These are phyloP conservation scores for Juncus effusus DNA, from an alignment of 176 grass and related monocot species.

Conservation along the genomic window DNA sequence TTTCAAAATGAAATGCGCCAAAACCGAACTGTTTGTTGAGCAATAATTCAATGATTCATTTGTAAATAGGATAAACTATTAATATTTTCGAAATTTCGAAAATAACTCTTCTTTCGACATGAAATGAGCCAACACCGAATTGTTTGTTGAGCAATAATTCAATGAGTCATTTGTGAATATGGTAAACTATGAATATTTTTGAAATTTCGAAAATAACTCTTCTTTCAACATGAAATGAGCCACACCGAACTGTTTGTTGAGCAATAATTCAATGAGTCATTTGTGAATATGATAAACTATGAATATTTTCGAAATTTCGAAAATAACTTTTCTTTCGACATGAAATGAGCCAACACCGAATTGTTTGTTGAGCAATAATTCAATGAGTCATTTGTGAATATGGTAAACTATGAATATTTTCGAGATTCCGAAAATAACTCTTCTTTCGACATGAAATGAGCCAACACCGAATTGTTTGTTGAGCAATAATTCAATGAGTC, in stretches of 20 bases:
- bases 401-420: background rate
- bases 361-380: conserved; percentile 17
- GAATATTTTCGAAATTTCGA: background rate
- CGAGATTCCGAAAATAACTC: background rate
- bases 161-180: background rate
- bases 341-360: conserved; percentile 73
- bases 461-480: background rate
- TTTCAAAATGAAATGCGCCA: conserved; percentile 83
- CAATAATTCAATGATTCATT: background rate
- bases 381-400: conserved; percentile 1
- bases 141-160: conserved; percentile 6
- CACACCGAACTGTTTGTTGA: conserved; percentile 45
- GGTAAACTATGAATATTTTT: background rate
- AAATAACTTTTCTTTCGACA: conserved; percentile 63
- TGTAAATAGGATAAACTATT: background rate
- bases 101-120: conserved; percentile 66
- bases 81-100: background rate
- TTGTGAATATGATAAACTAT: background rate
- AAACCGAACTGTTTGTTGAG: conserved; percentile 45
- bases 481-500: too few species aligned
- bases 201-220: conserved; percentile 17
- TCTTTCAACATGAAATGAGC: conserved; percentile 87
- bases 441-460: too few species aligned
- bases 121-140: conserved; percentile 74
- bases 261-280: background rate